phyloP scores from a whole-genome alignment of 495 filamentous ascomycete genomes.

The Venustampulla echinocandica region DNA sequence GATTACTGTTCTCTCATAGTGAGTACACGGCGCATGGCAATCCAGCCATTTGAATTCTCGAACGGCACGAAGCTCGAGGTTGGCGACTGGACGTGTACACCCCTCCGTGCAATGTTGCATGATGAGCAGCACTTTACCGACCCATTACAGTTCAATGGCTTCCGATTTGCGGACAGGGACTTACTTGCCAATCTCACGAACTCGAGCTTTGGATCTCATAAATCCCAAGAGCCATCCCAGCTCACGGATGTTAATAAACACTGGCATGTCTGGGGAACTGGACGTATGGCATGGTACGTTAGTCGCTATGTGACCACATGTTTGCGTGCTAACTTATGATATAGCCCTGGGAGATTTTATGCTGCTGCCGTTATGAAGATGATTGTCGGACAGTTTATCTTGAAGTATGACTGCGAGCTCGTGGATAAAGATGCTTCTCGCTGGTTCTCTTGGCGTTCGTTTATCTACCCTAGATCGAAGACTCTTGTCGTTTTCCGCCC shows the following conservation, averaged over 20 bases:
- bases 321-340: background rate
- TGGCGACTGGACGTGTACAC: conserved; percentile 25
- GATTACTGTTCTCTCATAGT: conserved; percentile 3
- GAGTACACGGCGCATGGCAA: conserved; percentile 21
- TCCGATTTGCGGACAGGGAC: conserved; percentile 12
- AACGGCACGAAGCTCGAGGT: conserved; percentile 23
- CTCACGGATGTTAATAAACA: conserved; percentile 16
- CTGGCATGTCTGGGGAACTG: conserved; percentile 25
- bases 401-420: conserved; percentile 20
- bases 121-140: conserved; percentile 13
- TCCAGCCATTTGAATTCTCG: conserved; percentile 19
- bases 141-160: conserved; percentile 20
- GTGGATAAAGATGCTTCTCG: conserved; percentile 9
- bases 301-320: background rate
- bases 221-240: conserved; percentile 17
- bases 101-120: conserved; percentile 16
- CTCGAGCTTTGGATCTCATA: background rate
- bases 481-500: conserved; percentile 13
- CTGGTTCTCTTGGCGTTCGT: conserved; percentile 21
- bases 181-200: background rate
- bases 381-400: conserved; percentile 20
- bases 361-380: conserved; percentile 24
- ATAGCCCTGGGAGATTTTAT: conserved; percentile 23
- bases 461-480: conserved; percentile 14
- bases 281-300: conserved; percentile 20